Base-by-base conservation (phyloP, 2,329 filamentous ascomycete species). In the Sporothrix globosa region DNA sequence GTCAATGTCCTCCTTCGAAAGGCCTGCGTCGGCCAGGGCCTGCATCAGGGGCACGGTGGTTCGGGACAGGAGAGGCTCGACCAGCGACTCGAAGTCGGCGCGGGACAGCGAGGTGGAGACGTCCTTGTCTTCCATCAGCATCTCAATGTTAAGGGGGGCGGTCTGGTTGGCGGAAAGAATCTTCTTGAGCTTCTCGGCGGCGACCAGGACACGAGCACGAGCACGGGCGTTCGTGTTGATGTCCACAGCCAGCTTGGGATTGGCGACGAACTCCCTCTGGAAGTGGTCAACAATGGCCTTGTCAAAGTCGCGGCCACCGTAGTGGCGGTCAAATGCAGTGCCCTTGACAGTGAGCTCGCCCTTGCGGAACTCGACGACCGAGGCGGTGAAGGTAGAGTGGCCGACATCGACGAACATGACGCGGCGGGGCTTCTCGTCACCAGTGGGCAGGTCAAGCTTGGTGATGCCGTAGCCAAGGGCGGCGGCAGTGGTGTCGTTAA, bases 111-210 rank as follows among this genome's bases (percentile, higher is more conserved):
- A 91, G 72, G 91, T 85, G 69, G 88, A 88, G 50, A 97, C 96
- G 80, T 99, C 96, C 73, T 97, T 85, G 80, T 99, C 96, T 82
- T 98, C 96, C 94, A 99, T 98, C 76, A 99, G 86, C 48, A 94
- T 97, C 85, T 99, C 96, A 77, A 99, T 96, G 86, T 94, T 98
- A 81, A 99, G 83, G 66, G 95, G 93, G 21, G 95, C 93, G 78
- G 91, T 88, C 76, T 94, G 91, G 84, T 98, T 98, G 79, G 96
- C 96, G 48, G 95, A 98, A 70, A 99, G 86, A 70, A 98, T 90
- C 89, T 98, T 98, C 90, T 99, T 99, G 79, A 97, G 84, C 87
- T 97, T 97, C 87, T 99, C 96, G 69, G 94, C 93, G 70, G 92
- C 93, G 73, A 93, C 90, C 54, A 92, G 87, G 76, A 96, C 92